Evolutionary conservation across 1,139 yeast species (phyloP), one percentile per base, ranked within the genome.

Genomic region (Lodderomyces elongisporus): DNA sequence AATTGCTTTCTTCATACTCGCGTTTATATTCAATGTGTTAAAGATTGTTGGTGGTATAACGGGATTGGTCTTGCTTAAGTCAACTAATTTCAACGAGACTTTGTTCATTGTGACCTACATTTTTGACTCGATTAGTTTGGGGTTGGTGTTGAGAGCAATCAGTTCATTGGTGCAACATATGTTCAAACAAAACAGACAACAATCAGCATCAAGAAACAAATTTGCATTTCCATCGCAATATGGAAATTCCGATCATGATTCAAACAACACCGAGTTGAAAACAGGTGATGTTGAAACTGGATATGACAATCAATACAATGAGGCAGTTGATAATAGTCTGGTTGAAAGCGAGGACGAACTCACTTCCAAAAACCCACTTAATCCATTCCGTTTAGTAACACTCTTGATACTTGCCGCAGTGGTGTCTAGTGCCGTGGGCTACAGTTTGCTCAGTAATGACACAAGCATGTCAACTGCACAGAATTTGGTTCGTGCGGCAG

Each of bases 101-200:
- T 29, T 42, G 22, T 42, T 38, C 28, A 42, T 39, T n/a, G 36
- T 39, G 5, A 41, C 44, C 4, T 42, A 39, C 27, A 34, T 42
- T 14, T 41, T 39, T 29, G 44, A 42, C 25, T 28, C 44, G 13
- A 41, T 42, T 20, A 35, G 41, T 32, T 32, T 40, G 12, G 45
- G 42, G 5, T 34, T 39, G 17, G 26, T 41, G 3, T 25, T 40
- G 5, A 33, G 39, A 21, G 31, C 32, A n/a, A 29, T 39, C 15
- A 33, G 36, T 17, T 35, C 44, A 4, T 37, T 42, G 20, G 34
- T 41, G 9, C 33, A 39, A 24, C 34, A 32, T 18, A 41, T 41
- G 22, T 10, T 20, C 22, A 8, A 7, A 10, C 22, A 20, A 10
- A n/a, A n/a, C n/a, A 20, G 10, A 10, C 10, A 8, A 10, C 22